Evolutionary conservation across 257 asterid species (phyloP).

Genomic region (Coffea eugenioides): DNA sequence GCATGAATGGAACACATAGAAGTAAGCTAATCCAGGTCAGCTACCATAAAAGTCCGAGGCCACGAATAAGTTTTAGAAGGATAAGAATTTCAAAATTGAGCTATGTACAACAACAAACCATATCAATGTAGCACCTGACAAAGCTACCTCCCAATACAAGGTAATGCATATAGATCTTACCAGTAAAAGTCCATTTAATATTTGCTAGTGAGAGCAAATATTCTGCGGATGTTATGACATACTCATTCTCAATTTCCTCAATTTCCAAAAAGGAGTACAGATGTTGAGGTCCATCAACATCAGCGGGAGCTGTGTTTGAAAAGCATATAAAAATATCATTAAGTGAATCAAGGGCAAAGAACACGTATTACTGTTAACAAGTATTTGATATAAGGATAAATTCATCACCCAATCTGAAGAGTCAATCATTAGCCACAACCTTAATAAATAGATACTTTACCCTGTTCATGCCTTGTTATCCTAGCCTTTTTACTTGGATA

Average conservation of each 20-base stretch:
- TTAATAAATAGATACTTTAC: conserved; percentile 39
- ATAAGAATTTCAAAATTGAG: neutral
- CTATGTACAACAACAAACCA: neutral
- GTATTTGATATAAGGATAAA: neutral
- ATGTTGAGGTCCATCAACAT: conserved; percentile 51
- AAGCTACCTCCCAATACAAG: neutral
- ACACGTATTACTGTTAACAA: conserved; percentile 10
- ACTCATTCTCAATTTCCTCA: conserved; percentile 88
- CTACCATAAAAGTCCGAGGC: neutral
- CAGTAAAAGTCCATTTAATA: conserved; percentile 65
- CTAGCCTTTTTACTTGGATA: conserved; percentile 87
- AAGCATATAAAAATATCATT: neutral
- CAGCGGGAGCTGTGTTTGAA: conserved; percentile 51
- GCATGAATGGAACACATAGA: neutral
- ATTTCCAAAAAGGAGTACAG: conserved; percentile 57
- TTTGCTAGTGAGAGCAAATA: conserved; percentile 61
- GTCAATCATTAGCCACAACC: neutral
- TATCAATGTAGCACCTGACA: neutral
- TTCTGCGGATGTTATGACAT: conserved; percentile 72
- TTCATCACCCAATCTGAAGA: neutral
- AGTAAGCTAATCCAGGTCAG: neutral
- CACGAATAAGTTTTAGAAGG: neutral
- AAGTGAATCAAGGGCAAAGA: conserved; percentile 12
- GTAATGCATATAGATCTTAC: conserved; percentile 31
- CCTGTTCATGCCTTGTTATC: conserved; percentile 53